Conservation (phyloP, 768 basidiomycete species). For the Termitomyces titanicus region DNA sequence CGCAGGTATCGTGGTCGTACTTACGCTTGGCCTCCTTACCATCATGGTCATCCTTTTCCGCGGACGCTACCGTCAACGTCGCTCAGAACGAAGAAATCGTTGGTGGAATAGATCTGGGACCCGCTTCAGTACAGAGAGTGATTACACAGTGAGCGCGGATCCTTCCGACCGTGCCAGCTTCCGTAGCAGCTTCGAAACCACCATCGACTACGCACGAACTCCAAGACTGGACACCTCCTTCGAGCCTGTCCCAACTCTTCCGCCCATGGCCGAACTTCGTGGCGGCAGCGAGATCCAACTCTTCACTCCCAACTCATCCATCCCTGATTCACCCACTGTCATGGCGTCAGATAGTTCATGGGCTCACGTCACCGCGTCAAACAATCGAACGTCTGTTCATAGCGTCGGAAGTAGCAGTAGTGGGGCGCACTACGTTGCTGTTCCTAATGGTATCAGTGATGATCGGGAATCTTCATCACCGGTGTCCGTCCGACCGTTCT, state of each 20-base stretch:
- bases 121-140: conserved; percentile 22
- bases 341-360: conserved; percentile 26
- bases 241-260: conserved; percentile 34
- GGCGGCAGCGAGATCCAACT: conserved; percentile 13
- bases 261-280: conserved; percentile 55
- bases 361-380: conserved; percentile 7
- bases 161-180: conserved; percentile 18
- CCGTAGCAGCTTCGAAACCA: conserved; percentile 66
- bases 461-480: conserved; percentile 36
- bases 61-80: conserved; percentile 25
- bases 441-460: conserved; percentile 21
- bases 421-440: conserved; percentile 39
- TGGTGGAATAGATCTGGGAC: conserved; percentile 33
- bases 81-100: conserved; percentile 35
- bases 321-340: conserved; percentile 25
- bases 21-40: conserved; percentile 30
- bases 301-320: conserved; percentile 7
- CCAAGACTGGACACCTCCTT: conserved; percentile 21
- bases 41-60: conserved; percentile 42
- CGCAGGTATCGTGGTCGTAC: conserved; percentile 38
- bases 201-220: conserved; percentile 42
- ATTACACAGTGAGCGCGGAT: conserved; percentile 16
- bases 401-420: conserved; percentile 34
- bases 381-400: conserved; percentile 33
- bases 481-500: conserved; percentile 64